Evolutionary conservation across 305 asterid genomes (phyloP).

Genomic region (Coffea humblotiana): DNA sequence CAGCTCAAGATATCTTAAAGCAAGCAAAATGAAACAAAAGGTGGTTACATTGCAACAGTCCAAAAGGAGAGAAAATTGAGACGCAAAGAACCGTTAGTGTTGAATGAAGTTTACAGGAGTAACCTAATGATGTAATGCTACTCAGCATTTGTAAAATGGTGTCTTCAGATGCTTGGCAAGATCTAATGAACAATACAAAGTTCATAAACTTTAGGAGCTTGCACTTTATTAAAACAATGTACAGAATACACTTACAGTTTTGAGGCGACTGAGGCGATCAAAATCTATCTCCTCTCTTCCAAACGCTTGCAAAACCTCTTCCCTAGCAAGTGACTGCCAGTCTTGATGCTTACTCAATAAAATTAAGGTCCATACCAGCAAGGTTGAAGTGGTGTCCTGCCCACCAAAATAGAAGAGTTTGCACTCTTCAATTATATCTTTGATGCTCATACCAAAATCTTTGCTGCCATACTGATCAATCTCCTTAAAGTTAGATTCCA

Average conservation of each 20-base stretch:
- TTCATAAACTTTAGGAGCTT: background rate
- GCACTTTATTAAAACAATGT: too few relatives aligned
- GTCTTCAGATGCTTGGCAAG: background rate
- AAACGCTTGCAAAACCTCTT: constrained; percentile 21
- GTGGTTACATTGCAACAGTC: too few relatives aligned
- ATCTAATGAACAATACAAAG: too few relatives aligned
- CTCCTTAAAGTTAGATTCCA: constrained; percentile 42
- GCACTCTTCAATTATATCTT: constrained; percentile 17
- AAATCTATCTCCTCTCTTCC: constrained; percentile 4
- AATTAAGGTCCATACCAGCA: constrained; percentile 22
- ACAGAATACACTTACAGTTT: constrained; percentile 4
- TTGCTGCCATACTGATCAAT: constrained; percentile 10
- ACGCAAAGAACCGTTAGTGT: too few relatives aligned
- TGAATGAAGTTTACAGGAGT: too few relatives aligned
- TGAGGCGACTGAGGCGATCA: constrained; percentile 12
- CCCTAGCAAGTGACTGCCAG: constrained; percentile 21
- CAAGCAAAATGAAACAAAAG: too few relatives aligned
- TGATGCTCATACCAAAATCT: constrained; percentile 10
- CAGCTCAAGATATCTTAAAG: too few relatives aligned
- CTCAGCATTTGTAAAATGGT: too few relatives aligned
- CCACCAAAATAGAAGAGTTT: constrained; percentile 26
- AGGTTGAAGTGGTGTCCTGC: constrained; percentile 19
- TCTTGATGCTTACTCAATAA: constrained; percentile 15
- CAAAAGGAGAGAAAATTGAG: too few relatives aligned
- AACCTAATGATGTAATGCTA: too few relatives aligned